phyloP scores from a whole-genome alignment of 139 green algal species.

The Chlorella sp. region DNA sequence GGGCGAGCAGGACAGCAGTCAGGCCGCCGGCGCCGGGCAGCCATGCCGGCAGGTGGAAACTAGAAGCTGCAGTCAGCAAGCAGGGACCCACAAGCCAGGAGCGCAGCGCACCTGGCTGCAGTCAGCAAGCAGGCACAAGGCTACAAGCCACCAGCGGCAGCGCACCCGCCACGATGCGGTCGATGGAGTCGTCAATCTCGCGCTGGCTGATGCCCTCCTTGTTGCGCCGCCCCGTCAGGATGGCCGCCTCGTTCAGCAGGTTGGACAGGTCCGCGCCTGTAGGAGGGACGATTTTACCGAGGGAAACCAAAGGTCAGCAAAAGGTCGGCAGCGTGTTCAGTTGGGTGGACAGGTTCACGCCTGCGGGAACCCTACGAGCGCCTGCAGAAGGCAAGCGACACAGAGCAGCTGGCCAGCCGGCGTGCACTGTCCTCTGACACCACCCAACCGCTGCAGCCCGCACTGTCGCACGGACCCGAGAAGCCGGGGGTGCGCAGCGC shows the following conservation, averaged over 20 bases:
- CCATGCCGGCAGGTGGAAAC: not conserved
- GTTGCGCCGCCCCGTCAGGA: conserved; percentile 91
- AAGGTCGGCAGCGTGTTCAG: too few species aligned
- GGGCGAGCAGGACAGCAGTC: not conserved
- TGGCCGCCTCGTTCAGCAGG: conserved; percentile 99
- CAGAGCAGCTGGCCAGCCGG: too few species aligned
- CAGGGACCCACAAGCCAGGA: not conserved
- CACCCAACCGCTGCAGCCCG: not conserved
- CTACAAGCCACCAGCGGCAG: not conserved
- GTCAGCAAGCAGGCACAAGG: conserved; percentile 27
- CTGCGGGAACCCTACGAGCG: too few species aligned
- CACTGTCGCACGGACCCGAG: conserved; percentile 8
- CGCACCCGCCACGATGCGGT: conserved; percentile 91
- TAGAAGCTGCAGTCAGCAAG: not conserved
- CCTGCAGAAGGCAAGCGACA: too few species aligned
- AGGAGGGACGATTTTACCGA: not conserved
- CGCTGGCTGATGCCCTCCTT: conserved; percentile 76
- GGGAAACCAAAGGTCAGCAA: too few species aligned
- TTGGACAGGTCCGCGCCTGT: conserved; percentile 96
- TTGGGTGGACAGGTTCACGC: too few species aligned
- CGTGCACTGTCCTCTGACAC: too few species aligned
- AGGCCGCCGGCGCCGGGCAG: too few species aligned
- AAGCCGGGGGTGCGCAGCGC: conserved; percentile 89
- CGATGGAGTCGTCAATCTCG: conserved; percentile 98
- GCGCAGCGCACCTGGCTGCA: too few species aligned